These are phyloP conservation scores for Huntiella moniliformis DNA, from an alignment of 2,329 filamentous ascomycete genomes.

Conservation along the genomic window DNA sequence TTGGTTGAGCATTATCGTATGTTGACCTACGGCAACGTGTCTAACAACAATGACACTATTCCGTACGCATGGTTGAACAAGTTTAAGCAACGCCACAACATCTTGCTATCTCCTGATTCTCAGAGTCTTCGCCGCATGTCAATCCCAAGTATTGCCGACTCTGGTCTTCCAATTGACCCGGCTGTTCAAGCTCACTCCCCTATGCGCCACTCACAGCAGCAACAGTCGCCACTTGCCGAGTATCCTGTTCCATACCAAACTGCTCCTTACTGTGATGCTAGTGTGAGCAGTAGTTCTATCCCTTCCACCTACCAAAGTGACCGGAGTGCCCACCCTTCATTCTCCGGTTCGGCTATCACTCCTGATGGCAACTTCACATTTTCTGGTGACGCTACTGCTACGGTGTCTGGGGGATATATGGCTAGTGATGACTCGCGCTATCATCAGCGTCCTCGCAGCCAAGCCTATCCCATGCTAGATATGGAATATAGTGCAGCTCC, in stretches of 20 bases:
- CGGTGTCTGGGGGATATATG: constrained; percentile 36
- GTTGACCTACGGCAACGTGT: constrained; percentile 53
- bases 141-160: constrained; percentile 19
- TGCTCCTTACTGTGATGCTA: constrained; percentile 4
- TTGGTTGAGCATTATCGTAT: constrained; percentile 70
- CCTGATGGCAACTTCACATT: constrained; percentile 58
- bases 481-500: constrained; percentile 31
- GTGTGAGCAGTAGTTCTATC: not conserved
- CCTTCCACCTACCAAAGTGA: not conserved
- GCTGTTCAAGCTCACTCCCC: constrained; percentile 1
- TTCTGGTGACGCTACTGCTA: constrained; percentile 49
- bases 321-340: constrained; percentile 17
- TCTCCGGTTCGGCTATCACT: constrained; percentile 48
- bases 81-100: constrained; percentile 76
- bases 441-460: constrained; percentile 54
- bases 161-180: constrained; percentile 17
- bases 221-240: not conserved
- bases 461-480: constrained; percentile 63
- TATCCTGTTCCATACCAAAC: not conserved
- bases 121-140: constrained; percentile 17
- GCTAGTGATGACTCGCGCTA: constrained; percentile 28
- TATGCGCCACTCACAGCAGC: not conserved
- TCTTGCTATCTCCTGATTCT: constrained; percentile 17
- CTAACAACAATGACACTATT: constrained; percentile 48
- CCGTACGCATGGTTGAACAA: constrained; percentile 76